These are phyloP conservation scores for Austroboletus sp. DNA, from an alignment of 1,284 basidiomycete species.

Conservation along the genomic window DNA sequence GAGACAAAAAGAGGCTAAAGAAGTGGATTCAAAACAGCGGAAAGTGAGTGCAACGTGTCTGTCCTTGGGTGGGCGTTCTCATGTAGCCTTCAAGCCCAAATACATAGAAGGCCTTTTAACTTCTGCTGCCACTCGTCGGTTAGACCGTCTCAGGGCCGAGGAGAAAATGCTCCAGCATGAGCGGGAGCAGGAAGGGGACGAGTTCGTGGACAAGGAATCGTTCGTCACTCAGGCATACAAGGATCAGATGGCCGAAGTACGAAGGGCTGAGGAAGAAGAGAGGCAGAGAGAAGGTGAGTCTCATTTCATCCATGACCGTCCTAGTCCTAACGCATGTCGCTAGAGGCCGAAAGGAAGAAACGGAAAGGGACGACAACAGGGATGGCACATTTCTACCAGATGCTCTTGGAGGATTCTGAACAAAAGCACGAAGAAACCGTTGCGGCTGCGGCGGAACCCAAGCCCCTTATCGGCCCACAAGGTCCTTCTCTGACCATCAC, in stretches of 20 bases:
- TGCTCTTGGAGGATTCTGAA: conserved; percentile 75
- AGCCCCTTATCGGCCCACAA: conserved; percentile 54
- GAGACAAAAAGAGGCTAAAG: conserved; percentile 67
- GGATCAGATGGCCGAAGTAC: conserved; percentile 89
- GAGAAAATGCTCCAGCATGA: conserved; percentile 97
- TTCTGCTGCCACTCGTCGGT: conserved; percentile 79
- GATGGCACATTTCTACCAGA: conserved; percentile 82
- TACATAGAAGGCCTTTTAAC: conserved; percentile 80
- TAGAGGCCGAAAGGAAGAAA: conserved; percentile 62
- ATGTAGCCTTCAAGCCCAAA: conserved; percentile 62
- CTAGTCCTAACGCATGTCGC: conserved; percentile 1
- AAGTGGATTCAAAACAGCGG: conserved; percentile 62
- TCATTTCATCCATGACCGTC: neutral
- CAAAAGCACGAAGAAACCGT: conserved; percentile 79
- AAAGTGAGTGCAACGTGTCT: conserved; percentile 47
- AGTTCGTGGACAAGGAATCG: conserved; percentile 89
- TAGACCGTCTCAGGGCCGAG: conserved; percentile 91
- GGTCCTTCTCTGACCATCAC: conserved; percentile 60
- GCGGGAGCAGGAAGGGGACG: conserved; percentile 87
- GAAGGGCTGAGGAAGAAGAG: conserved; percentile 87
- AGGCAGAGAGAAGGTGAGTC: conserved; percentile 72
- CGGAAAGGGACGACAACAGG: conserved; percentile 57
- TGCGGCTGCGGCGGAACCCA: conserved; percentile 54
- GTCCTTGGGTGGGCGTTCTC: conserved; percentile 11
- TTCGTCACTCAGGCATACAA: conserved; percentile 98